A percentile compares a stretch with the other conserved stretches of the same genome.
Conservation (phyloP, 2,329 filamentous ascomycete genomes). For the Fusarium austroafricanum region DNA sequence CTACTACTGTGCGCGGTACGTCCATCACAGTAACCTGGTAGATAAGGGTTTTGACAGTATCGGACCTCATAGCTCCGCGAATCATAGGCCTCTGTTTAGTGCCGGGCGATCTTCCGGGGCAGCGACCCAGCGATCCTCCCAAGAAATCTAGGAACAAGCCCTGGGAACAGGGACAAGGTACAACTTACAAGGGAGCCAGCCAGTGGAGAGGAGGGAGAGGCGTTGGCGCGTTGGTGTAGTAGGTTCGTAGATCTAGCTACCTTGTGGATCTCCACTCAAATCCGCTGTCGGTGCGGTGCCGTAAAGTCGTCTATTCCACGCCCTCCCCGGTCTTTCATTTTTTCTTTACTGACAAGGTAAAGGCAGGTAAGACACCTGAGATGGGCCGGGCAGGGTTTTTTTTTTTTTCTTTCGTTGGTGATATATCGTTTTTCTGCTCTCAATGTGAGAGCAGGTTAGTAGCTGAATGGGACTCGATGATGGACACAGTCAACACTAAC, state of each 20-base stretch:
- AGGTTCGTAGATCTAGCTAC: slow-evolving; percentile 21
- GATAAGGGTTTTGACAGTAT: neutral
- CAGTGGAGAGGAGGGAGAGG: neutral
- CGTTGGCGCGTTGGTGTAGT: neutral
- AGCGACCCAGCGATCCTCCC: slow-evolving; percentile 32
- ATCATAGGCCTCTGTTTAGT: slow-evolving; percentile 13
- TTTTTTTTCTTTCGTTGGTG: no score
- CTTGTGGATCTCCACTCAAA: slow-evolving; percentile 1
- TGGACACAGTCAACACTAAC: neutral
- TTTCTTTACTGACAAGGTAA: neutral
- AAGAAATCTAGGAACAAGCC: slow-evolving; percentile 29
- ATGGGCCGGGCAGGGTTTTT: slow-evolving; percentile 15
- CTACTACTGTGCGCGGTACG: no score
- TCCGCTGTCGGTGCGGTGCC: neutral
- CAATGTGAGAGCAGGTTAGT: neutral
- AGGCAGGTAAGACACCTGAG: slow-evolving; percentile 34
- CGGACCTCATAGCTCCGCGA: neutral
- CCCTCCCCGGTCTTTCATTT: neutral
- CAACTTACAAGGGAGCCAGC: slow-evolving; percentile 6
- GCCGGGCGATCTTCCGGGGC: slow-evolving; percentile 39
- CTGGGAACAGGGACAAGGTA: neutral
- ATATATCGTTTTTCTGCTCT: slow-evolving; percentile 24
- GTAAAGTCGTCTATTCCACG: neutral
- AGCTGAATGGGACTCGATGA: no score
- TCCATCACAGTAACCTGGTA: no score